Base-by-base conservation (phyloP, 2,329 filamentous ascomycete species). In the Trichoderma harzianum region DNA sequence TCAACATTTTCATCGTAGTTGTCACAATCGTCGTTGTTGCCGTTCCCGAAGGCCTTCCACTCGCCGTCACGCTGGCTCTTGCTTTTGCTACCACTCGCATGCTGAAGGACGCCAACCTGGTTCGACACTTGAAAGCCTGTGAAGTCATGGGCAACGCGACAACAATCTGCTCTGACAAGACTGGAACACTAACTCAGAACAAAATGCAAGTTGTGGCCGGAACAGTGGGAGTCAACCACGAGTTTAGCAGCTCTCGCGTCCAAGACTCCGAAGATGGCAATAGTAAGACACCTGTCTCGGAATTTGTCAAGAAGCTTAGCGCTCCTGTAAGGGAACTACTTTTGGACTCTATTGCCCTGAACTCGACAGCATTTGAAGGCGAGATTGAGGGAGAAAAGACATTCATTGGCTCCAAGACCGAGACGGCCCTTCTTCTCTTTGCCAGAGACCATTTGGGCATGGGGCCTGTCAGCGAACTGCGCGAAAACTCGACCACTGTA, bases 61-160 rank as follows among this genome's bases (percentile, higher is more conserved):
- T 94, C 60, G 92, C 92, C 24, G 92, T 94, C n/a, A 94, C 92
- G 0, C 84, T 94, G 30, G 92, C 92, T 18, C 83, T 94, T 58
- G 92, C 92, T 11, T 94, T 93, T 79, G 92, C 92, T 5, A 94
- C 92, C 1, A 93, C 89, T 12, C 88, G 90, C 70, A 94, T 94
- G 92, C 82, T 93, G 72, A 91, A 89, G 76, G 92, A 94, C 80
- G 92, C 92, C 82, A 94, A 94, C 76, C 82, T 94, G 72, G 92
- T 94, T 58, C 89, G 92, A 43, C 90, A 93, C 71, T 85, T 94
- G 71, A 92, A 92, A 77, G 91, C 92, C 26, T 94, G 92, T 76
- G 92, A 94, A 80, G 93, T 93, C 60, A 94, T 94, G 92, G 92
- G 92, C 67, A 94, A 93, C 77, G 92, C 91, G 7, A 92, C 91